These are phyloP conservation scores for Irineochytrium annulatum DNA, from an alignment of 192 early-diverging fungal species.

Conservation along the genomic window DNA sequence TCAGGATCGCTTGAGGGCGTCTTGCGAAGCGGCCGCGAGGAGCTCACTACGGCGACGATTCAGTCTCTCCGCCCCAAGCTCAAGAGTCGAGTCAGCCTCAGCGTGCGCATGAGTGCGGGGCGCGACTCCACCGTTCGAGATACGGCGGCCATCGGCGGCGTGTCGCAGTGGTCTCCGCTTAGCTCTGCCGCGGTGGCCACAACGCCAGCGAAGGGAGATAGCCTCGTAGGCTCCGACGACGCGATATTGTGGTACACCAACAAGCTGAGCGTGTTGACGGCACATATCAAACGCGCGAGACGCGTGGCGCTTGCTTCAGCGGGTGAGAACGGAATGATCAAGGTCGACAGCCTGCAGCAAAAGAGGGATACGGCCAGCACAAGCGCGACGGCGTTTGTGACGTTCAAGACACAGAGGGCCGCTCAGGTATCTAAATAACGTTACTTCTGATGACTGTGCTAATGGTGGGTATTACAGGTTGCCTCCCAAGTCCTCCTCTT, in stretches of 20 bases:
- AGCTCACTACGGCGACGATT: slow-evolving; percentile 21
- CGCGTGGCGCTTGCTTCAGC: slow-evolving; percentile 14
- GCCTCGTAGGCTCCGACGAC: slow-evolving; percentile 7
- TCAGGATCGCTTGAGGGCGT: too few species aligned
- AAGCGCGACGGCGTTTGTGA: slow-evolving; percentile 46
- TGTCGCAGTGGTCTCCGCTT: neutral
- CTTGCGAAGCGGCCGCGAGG: too few species aligned
- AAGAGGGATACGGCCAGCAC: slow-evolving; percentile 7
- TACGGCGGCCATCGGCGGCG: neutral
- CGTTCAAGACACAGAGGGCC: slow-evolving; percentile 39
- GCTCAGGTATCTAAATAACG: slow-evolving; percentile 20
- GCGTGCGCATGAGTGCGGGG: too few species aligned
- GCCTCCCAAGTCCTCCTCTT: slow-evolving; percentile 37
- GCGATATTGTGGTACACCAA: slow-evolving; percentile 36
- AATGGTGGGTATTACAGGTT: slow-evolving; percentile 9
- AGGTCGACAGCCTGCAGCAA: too few species aligned
- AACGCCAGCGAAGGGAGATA: neutral
- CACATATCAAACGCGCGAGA: slow-evolving; percentile 27
- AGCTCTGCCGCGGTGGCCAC: neutral
- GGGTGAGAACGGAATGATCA: too few species aligned
- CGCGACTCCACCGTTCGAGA: slow-evolving; percentile 4
- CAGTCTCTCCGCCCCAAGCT: slow-evolving; percentile 21
- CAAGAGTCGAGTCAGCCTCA: too few species aligned
- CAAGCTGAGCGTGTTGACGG: slow-evolving; percentile 28
- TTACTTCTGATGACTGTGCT: neutral